Conservation (phyloP, 352 stramenopile species). For the Blastocystis sp. region DNA sequence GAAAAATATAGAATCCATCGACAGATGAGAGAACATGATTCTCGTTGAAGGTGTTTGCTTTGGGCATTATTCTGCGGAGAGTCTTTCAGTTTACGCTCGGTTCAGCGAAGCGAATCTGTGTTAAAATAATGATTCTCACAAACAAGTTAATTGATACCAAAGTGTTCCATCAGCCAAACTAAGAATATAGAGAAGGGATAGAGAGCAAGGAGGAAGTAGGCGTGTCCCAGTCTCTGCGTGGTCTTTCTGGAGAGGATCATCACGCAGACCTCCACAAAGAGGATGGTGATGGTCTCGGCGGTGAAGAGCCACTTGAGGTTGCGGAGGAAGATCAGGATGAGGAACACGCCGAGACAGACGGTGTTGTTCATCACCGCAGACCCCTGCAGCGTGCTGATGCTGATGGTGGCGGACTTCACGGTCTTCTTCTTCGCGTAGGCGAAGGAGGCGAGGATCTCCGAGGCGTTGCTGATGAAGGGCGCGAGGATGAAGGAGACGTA, state of each 20-base stretch:
- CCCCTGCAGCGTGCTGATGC: slow-evolving; percentile 73
- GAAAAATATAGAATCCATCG: slow-evolving; percentile 23
- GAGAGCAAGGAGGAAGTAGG: slow-evolving; percentile 75
- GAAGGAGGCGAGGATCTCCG: slow-evolving; percentile 90
- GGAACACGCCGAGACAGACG: slow-evolving; percentile 95
- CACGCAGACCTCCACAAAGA: slow-evolving; percentile 85
- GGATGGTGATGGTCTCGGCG: slow-evolving; percentile 89
- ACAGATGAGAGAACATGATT: background rate
- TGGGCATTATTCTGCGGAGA: background rate
- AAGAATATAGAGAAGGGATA: slow-evolving; percentile 86
- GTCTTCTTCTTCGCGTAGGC: slow-evolving; percentile 96
- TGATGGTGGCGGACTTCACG: slow-evolving; percentile 38
- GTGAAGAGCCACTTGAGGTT: slow-evolving; percentile 92
- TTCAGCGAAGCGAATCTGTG: no score
- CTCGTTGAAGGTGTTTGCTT: background rate
- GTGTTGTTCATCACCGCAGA: slow-evolving; percentile 98
- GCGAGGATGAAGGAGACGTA: slow-evolving; percentile 95
- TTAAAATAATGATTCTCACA: no score
- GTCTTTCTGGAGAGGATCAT: slow-evolving; percentile 70
- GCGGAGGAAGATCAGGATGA: slow-evolving; percentile 81
- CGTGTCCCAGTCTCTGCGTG: slow-evolving; percentile 77
- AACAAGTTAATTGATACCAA: slow-evolving; percentile 72
- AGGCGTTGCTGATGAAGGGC: slow-evolving; percentile 93
- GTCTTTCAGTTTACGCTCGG: no score
- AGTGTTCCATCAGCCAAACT: slow-evolving; percentile 82